Evolutionary conservation across 2,329 filamentous ascomycete species (phyloP).

Genomic region (Volutella citrinella): DNA sequence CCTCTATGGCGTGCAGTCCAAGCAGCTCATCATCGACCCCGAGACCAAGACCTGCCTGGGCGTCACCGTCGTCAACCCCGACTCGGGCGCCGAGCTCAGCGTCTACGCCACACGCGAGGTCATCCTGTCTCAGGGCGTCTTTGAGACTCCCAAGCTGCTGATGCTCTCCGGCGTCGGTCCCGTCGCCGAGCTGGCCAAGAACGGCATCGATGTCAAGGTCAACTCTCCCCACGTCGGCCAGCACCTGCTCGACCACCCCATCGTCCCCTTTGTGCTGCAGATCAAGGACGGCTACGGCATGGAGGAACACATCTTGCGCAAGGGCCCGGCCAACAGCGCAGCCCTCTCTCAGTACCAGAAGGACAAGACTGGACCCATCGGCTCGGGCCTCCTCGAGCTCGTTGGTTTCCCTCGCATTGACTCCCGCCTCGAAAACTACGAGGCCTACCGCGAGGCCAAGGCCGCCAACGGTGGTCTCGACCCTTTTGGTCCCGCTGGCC

Average conservation of each 20-base stretch:
- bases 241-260: conserved; percentile 61
- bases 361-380: conserved; percentile 36
- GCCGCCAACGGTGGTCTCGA: conserved; percentile 43
- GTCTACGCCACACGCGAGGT: conserved; percentile 49
- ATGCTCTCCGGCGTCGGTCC: conserved; percentile 63
- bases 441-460: conserved; percentile 43
- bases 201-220: conserved; percentile 49
- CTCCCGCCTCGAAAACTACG: conserved; percentile 45
- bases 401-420: conserved; percentile 58
- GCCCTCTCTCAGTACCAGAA: conserved; percentile 22
- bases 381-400: conserved; percentile 44
- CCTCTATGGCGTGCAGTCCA: conserved; percentile 44
- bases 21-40: conserved; percentile 49
- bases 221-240: conserved; percentile 61
- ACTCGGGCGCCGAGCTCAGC: conserved; percentile 33
- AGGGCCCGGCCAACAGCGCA: conserved; percentile 30
- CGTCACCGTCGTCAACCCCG: conserved; percentile 41
- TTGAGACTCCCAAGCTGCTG: conserved; percentile 63
- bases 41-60: conserved; percentile 39
- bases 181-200: conserved; percentile 44
- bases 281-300: conserved; percentile 39
- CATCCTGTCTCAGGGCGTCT: conserved; percentile 50
- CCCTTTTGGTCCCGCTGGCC: conserved; percentile 53
- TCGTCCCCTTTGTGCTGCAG: conserved; percentile 42
- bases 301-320: conserved; percentile 39